Evolutionary conservation across 2,329 filamentous ascomycete species (phyloP), one percentile per base, ranked within the genome.

Genomic region (Fusarium circinatum): DNA sequence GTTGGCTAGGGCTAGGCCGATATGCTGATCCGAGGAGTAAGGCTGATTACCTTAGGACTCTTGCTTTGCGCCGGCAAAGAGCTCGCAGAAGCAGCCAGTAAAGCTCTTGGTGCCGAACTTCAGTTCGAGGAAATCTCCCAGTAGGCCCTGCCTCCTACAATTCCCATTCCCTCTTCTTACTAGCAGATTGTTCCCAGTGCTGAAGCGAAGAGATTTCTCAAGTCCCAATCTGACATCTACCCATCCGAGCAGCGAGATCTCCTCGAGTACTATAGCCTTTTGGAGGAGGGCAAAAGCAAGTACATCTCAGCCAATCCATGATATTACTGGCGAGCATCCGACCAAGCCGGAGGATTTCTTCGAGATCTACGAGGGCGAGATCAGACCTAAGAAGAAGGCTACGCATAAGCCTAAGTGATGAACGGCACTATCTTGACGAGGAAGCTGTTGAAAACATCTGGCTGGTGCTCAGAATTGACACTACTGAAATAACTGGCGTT

Each of bases 51-150:
- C 2, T 1, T 10, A 85, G 85, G 85, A 0, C 86, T 86, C 1
- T 84, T 83, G 81, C 83, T 89, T 7, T 82, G 81, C 32, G 80
- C 82, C 6, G 86, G 87, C 20, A 75, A 84, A 13, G 85, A 87
- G 71, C 79, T 88, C 12, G 86, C 86, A 3, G 76, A 77, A 6
- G 83, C 84, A 3, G 87, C 86, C 3, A 85, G 82, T 68, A 77
- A 85, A 56, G 83, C 83, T 2, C 77, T 89, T 0, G 84, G 83
- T 3, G 76, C 78, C 1, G 75, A 85, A 13, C 62, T 79, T 7
- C 64, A 73, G 11, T 79, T 79, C 26, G 74, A 79, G 44, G 70
- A 76, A 14, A 78, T 79, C 22, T 75, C 73, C 6, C 51, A 71
- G 68, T 70, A 62, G 0, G 61, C 13, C 4, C 3, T 4, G 66